A percentile compares a stretch with the other conserved stretches of the same genome.
Evolutionary conservation across 1,284 basidiomycete species (phyloP).

Genomic region (Apiotrichum veenhuisii): DNA sequence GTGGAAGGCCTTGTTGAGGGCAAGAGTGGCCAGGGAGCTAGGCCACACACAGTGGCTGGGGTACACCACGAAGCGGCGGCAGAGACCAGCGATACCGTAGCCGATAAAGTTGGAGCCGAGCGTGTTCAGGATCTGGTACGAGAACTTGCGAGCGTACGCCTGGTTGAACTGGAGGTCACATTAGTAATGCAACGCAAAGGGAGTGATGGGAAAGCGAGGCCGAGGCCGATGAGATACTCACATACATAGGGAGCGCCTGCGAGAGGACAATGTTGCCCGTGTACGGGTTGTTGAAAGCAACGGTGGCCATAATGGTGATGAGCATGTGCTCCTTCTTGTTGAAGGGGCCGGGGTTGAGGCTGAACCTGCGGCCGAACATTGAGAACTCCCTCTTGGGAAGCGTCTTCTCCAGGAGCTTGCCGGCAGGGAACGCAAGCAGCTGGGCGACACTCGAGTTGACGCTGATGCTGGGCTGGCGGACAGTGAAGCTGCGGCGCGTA

Average conservation of each 20-base stretch:
- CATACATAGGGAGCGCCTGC: neutral
- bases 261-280: slow-evolving; percentile 29
- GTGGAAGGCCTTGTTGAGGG: slow-evolving; percentile 44
- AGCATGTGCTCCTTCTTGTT: slow-evolving; percentile 34
- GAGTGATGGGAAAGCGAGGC: no score
- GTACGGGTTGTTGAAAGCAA: slow-evolving; percentile 35
- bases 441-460: slow-evolving; percentile 33
- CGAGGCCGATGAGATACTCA: no score
- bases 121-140: slow-evolving; percentile 40
- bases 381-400: slow-evolving; percentile 5
- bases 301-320: slow-evolving; percentile 41
- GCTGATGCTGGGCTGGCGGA: slow-evolving; percentile 60
- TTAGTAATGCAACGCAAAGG: slow-evolving; percentile 27
- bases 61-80: slow-evolving; percentile 49
- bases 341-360: slow-evolving; percentile 52
- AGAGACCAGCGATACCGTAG: slow-evolving; percentile 51
- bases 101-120: slow-evolving; percentile 53
- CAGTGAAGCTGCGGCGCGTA: slow-evolving; percentile 34
- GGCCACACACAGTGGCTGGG: slow-evolving; percentile 51
- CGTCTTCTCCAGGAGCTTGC: neutral
- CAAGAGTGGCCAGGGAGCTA: slow-evolving; percentile 46
- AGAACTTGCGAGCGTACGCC: slow-evolving; percentile 40
- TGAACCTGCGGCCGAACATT: slow-evolving; percentile 20
- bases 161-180: slow-evolving; percentile 31
- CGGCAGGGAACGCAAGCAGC: slow-evolving; percentile 8